A percentile compares a stretch with the other conserved stretches of the same genome.
phyloP scores from a whole-genome alignment of 2,329 filamentous ascomycete genomes.

The Clarireedia monteithiana region DNA sequence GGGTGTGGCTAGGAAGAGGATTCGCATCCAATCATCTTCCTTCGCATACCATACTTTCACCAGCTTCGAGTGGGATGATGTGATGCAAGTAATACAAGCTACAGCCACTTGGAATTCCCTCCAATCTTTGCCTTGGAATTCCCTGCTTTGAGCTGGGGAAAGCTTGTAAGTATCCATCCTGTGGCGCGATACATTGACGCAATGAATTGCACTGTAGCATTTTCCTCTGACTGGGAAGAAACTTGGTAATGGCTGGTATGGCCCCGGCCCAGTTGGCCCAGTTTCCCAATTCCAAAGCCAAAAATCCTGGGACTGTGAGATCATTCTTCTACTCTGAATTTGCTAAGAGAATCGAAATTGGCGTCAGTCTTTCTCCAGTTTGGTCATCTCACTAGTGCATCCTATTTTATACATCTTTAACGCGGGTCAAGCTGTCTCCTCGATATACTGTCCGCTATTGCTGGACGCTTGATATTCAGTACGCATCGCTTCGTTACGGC shows the following conservation, averaged over 20 bases:
- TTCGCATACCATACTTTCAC: background rate
- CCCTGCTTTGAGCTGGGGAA: constrained; percentile 4
- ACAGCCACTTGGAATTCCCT: background rate
- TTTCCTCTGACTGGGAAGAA: background rate
- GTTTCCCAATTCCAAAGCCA: too few relatives aligned
- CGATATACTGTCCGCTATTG: constrained; percentile 1
- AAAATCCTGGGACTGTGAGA: constrained; percentile 1
- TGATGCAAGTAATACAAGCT: constrained; percentile 5
- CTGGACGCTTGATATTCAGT: constrained; percentile 3
- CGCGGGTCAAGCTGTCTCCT: constrained; percentile 3
- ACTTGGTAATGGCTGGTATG: constrained; percentile 1
- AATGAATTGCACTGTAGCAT: background rate
- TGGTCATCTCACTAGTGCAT: background rate
- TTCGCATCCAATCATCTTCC: background rate
- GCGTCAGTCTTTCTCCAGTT: background rate
- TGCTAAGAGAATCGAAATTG: constrained; percentile 3
- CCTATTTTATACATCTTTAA: constrained; percentile 4
- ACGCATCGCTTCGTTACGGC: background rate
- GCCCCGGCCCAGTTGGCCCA: background rate
- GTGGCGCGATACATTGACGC: constrained; percentile 3
- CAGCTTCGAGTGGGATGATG: background rate
- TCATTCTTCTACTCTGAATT: background rate
- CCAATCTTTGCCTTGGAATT: background rate
- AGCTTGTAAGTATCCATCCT: background rate
- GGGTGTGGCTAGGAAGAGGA: background rate